Base-by-base conservation (phyloP, 768 basidiomycete genomes). In the Russula vinacea region DNA sequence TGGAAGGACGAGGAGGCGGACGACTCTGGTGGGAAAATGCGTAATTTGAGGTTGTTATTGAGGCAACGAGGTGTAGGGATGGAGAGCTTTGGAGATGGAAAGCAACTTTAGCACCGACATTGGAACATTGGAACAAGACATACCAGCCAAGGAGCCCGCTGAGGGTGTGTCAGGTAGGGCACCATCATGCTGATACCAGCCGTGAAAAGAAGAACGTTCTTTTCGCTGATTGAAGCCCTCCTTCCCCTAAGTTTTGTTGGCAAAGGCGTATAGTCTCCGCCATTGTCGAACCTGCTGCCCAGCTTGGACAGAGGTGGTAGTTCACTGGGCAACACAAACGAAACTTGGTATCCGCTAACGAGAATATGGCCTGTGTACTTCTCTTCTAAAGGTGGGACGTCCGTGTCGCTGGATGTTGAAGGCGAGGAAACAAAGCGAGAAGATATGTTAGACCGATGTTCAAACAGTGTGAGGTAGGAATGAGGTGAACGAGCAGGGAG, bases 51-150 rank as follows among this genome's bases (percentile, higher is more conserved):
- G 64, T 83, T 81, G 67, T 92, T 92, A 62, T 87, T 87, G 39
- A 92, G 75, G 69, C 90, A 92, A 35, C 88, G 84, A 13, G 90
- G 90, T 13, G 84, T 82, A 3, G 90, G 90, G 56, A 92, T 86
- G 3, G 88, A 84, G 60, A 92, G 79, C 90, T 92, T 53, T 61
- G 4, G 5, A 66, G 19, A 52, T 3, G 52, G 19, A 17, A 65
- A 24, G n/a, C 59, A 13, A 62, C 32, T 45, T 45, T 32, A 53
- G 55, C 19, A 29, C 24, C 24, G 9, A 50, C 9, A 33, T 49
- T 26, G 13, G 13, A 14, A 49, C 17, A 29, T 37, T 56, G 62
- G 33, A 13, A 62, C 61, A n/a, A 60, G 26, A 67, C 71, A 67
- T 63, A 90, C 90, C 67, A 90, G 76, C 75, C 83, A 92, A n/a